These are phyloP conservation scores for Chrysanthemum lavandulifolium DNA, from an alignment of 129 eudicot genomes.

Conservation along the genomic window DNA sequence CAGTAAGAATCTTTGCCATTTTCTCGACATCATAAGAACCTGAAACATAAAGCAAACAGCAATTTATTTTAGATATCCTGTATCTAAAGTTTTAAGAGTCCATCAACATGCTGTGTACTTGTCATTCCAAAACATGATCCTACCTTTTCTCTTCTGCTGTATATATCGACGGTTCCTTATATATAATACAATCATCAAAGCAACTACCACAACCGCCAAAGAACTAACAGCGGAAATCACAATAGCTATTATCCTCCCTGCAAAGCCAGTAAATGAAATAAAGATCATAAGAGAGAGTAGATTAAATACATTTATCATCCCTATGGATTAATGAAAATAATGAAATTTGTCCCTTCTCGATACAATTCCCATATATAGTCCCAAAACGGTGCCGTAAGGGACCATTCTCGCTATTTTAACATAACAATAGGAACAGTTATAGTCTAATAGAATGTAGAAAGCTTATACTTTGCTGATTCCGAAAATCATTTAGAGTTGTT, in stretches of 20 bases:
- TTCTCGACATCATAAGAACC: slow-evolving; percentile 47
- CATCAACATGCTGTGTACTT: too few relatives aligned
- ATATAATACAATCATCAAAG: slow-evolving; percentile 38
- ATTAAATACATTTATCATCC: too few relatives aligned
- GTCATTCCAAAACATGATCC: not conserved
- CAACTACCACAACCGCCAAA: slow-evolving; percentile 45
- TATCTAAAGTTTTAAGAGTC: not conserved
- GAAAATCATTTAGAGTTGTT: not conserved
- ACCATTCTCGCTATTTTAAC: too few relatives aligned
- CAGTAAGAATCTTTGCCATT: slow-evolving; percentile 49
- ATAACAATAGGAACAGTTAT: too few relatives aligned
- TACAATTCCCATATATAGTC: too few relatives aligned
- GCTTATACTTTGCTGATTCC: not conserved
- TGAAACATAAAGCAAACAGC: not conserved
- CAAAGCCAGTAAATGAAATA: not conserved
- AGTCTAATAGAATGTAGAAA: not conserved
- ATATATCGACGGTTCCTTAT: slow-evolving; percentile 42
- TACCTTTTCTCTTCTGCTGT: slow-evolving; percentile 69
- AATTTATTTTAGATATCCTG: too few relatives aligned
- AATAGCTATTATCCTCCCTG: slow-evolving; percentile 49
- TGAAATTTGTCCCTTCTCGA: too few relatives aligned
- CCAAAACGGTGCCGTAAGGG: too few relatives aligned
- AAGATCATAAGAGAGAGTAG: not conserved
- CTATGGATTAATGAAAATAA: too few relatives aligned
- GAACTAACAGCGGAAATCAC: slow-evolving; percentile 47